Base-by-base conservation (phyloP, 148 eudicot species). In the Heliamphora exappendiculata region DNA sequence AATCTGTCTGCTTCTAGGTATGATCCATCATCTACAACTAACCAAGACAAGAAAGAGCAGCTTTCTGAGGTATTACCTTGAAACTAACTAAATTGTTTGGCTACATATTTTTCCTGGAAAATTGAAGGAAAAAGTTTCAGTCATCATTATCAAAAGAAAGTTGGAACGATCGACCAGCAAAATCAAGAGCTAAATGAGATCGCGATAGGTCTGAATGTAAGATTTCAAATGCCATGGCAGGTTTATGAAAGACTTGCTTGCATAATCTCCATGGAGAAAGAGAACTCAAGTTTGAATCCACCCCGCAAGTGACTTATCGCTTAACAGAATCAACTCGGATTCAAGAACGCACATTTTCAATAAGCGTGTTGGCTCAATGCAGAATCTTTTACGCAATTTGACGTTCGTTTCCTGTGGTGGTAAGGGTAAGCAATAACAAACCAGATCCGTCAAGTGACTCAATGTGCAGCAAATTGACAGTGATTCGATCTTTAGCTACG, bases 171-270 rank as follows among this genome's bases (percentile, higher is more conserved):
- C 20, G 24, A 36, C 33, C 39, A 26, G 29, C 14, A 5, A 60
- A 60, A 24, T 67, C 22, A 12, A 65, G 45, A 37, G 24, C 31
- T 1, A 41, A 67, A 41, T 50, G 22, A 44, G 50, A 67, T 41
- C 20, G 1, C 42, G 3, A 5, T 3, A 2, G 14, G 17, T 5
- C 16, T 26, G 10, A 34, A 45, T 42, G 45, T 9, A 47, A 50
- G 54, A 14, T 33, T 51, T 67, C 59, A 74, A 72, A 71, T 60
- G 11, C 63, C 39, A 47, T 75, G 58, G 42, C 81, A 91, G 97
- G 97, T 91, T 9, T 85, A 89, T 76, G 87, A 89, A 51, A 85
- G 97, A 74, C 85, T 91, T 68, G 85, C 93, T 36, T 88, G 82
- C 63, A 73, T 89, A 19, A 87, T 91, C 64, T 80, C 88, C 13